Evolutionary conservation across 1,284 basidiomycete genomes (phyloP).

Genomic region (Rhodotorula sp.): DNA sequence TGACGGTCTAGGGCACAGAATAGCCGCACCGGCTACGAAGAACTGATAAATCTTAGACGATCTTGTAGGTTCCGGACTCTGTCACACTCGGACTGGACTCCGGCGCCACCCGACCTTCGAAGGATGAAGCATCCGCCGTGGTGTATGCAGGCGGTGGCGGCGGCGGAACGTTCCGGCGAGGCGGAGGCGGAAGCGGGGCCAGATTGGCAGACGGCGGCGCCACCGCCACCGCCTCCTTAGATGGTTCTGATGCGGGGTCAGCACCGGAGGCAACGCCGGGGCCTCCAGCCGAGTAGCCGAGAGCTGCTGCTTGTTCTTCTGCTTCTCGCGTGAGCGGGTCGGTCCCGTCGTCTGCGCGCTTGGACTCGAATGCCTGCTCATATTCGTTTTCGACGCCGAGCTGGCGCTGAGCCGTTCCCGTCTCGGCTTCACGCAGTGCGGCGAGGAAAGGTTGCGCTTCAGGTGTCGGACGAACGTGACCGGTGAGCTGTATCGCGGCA

Average conservation of each 20-base stretch:
- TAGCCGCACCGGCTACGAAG: too few species aligned
- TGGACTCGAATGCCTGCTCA: conserved; percentile 32
- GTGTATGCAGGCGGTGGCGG: not conserved
- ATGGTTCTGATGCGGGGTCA: not conserved
- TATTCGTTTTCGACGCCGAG: conserved; percentile 40
- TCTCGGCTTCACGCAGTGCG: conserved; percentile 55
- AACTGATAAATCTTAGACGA: too few species aligned
- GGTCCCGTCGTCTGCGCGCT: not conserved
- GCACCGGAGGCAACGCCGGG: not conserved
- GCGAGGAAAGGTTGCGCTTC: conserved; percentile 50
- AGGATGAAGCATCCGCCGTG: not conserved
- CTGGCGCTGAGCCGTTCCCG: conserved; percentile 53
- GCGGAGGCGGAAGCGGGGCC: not conserved
- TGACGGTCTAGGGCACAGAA: too few species aligned
- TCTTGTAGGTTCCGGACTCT: not conserved
- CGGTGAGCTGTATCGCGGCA: conserved; percentile 30
- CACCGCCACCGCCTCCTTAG: not conserved
- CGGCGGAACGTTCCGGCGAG: not conserved
- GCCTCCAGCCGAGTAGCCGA: not conserved
- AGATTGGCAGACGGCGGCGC: not conserved
- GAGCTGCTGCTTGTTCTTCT: not conserved
- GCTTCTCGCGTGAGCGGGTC: not conserved
- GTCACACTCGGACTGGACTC: not conserved
- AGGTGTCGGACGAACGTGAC: conserved; percentile 52
- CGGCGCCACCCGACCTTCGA: not conserved